phyloP scores from a whole-genome alignment of 208 protist genomes.

The Trypanosoma platydactyli region DNA sequence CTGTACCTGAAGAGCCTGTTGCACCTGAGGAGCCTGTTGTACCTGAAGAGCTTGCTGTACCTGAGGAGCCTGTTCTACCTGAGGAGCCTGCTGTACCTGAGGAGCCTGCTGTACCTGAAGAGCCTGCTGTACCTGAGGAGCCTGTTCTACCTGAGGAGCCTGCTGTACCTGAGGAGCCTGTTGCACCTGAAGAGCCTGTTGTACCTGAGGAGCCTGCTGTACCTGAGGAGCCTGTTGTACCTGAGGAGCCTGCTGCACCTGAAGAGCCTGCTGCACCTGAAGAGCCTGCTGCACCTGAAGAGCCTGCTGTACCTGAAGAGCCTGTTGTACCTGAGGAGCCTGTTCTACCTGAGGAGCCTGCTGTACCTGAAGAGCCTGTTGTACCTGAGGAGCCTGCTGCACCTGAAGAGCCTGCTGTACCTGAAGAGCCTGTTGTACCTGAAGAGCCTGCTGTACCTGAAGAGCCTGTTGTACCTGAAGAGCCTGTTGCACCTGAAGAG shows the following conservation, averaged over 20 bases:
- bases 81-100: too few relatives aligned
- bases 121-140: neutral
- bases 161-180: neutral
- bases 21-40: neutral
- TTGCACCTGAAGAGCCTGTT: neutral
- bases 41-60: neutral
- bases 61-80: too few relatives aligned
- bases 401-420: neutral
- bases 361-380: too few relatives aligned
- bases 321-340: neutral
- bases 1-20: neutral
- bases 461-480: neutral
- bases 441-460: neutral
- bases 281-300: neutral
- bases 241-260: too few relatives aligned
- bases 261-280: too few relatives aligned
- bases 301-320: neutral
- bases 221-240: neutral
- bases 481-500: neutral
- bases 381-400: too few relatives aligned
- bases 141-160: neutral
- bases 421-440: neutral
- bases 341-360: neutral
- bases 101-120: neutral
- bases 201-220: neutral